Evolutionary conservation across 805 yeast species (phyloP).

Genomic region (Ogataea nonfermentans): DNA sequence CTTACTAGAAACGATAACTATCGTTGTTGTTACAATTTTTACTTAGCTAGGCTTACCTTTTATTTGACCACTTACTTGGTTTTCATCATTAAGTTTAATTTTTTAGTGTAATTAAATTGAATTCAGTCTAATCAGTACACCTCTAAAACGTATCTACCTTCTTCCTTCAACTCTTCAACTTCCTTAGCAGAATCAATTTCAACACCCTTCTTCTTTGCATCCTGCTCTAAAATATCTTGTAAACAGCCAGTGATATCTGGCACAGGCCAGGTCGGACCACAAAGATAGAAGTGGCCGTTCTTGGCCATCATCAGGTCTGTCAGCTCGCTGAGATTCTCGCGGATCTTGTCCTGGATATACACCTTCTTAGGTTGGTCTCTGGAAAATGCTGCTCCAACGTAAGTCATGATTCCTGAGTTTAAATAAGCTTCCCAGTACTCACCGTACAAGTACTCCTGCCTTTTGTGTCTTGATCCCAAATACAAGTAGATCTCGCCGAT

Average conservation of each 20-base stretch:
- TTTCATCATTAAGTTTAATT: background rate
- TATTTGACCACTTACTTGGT: background rate
- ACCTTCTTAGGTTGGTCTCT: conserved; percentile 95
- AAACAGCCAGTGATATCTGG: conserved; percentile 92
- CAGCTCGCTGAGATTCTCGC: conserved; percentile 68
- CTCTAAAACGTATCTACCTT: conserved; percentile 87
- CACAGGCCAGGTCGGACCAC: conserved; percentile 99
- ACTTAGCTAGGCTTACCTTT: no score
- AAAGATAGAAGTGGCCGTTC: conserved; percentile 88
- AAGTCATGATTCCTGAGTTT: conserved; percentile 88
- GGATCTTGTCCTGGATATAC: conserved; percentile 90
- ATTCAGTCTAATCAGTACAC: conserved; percentile 58
- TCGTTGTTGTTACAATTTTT: no score
- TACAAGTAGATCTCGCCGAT: conserved; percentile 87
- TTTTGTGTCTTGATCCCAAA: conserved; percentile 92
- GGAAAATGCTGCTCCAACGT: conserved; percentile 96
- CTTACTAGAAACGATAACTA: no score
- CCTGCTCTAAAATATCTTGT: conserved; percentile 72
- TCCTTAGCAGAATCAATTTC: conserved; percentile 71
- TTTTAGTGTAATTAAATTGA: background rate
- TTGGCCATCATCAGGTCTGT: conserved; percentile 75
- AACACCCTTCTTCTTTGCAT: conserved; percentile 66
- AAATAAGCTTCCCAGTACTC: conserved; percentile 96
- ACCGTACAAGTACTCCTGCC: conserved; percentile 93
- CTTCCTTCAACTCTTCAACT: conserved; percentile 91